phyloP scores from a whole-genome alignment of 2,329 filamentous ascomycete genomes.

The Apiospora pterosperma region DNA sequence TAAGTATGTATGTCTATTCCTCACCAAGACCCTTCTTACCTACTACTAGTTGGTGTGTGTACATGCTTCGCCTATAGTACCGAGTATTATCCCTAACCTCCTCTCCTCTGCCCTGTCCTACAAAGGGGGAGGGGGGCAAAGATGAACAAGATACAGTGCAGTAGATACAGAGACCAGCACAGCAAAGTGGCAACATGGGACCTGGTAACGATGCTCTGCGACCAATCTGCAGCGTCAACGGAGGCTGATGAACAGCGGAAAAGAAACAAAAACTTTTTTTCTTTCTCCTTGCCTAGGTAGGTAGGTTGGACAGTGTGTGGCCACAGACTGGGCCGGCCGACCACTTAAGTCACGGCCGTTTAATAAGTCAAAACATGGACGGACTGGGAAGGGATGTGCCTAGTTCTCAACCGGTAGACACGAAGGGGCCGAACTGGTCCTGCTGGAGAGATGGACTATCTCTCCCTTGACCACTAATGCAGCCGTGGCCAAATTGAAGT shows the following conservation, averaged over 20 bases:
- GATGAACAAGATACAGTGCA: constrained; percentile 26
- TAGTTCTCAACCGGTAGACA: constrained; percentile 27
- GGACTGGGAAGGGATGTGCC: constrained; percentile 32
- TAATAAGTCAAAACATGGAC: constrained; percentile 5
- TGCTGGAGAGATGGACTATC: constrained; percentile 8
- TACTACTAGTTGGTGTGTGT: background rate
- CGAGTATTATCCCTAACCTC: background rate
- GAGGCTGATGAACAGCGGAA: constrained; percentile 17
- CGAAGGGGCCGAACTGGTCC: constrained; percentile 6
- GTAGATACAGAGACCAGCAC: constrained; percentile 38
- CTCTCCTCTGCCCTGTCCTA: constrained; percentile 1
- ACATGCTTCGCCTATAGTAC: background rate
- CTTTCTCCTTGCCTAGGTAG: background rate
- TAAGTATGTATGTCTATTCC: background rate
- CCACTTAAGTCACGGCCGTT: constrained; percentile 19
- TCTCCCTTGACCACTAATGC: constrained; percentile 36
- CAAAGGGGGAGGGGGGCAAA: constrained; percentile 2
- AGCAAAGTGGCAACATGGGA: constrained; percentile 42
- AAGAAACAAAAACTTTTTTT: constrained; percentile 9
- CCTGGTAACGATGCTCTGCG: constrained; percentile 32
- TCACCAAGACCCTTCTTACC: background rate
- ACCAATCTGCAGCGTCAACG: constrained; percentile 36
- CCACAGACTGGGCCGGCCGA: constrained; percentile 16
- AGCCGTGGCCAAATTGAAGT: constrained; percentile 32
- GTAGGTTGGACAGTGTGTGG: constrained; percentile 5